Evolutionary conservation across 768 basidiomycete species (phyloP), one percentile per base, ranked within the genome.

Genomic region (Termitomyces titanicus): DNA sequence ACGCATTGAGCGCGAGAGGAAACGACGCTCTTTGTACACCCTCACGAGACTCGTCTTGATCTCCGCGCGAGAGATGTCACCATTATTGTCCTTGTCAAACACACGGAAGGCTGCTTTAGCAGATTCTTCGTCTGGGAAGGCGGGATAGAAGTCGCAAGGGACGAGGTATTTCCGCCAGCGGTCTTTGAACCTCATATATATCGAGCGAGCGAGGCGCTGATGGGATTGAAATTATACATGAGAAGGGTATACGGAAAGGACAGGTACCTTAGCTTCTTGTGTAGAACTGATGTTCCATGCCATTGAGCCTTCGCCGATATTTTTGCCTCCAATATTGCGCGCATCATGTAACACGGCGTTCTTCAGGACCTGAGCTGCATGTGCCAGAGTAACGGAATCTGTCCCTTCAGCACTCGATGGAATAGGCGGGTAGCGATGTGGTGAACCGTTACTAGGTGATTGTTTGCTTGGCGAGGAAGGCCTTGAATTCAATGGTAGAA

Each of bases 11-110:
- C 86, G 82, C 39, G 84, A 84, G 25, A 92, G 74, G 72, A 84
- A 85, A 22, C 88, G 79, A 2, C 89, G 83, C 65, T 92, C 89
- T 66, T 86, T 88, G 75, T 92, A 92, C 12, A 88, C 77, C 64
- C 79, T 83, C 56, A 90, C 69, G 24, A 90, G 65, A 27, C 78
- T 79, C 25, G 79, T 73, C 70, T 89, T 92, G 65, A 92, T 79
- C 68, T 92, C 89, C n/a, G 80, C 74, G 35, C 84, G 82, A 13
- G 86, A 84, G 53, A 91, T 75, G 64, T 92, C 89, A 8, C 87
- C 87, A 58, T 92, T 89, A 64, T 80, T 77, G 65, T 92, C 90
- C 61, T 75, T 79, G 69, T 91, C 88, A 62, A 91, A 88, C 38
- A 90, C 79, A 47, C 79, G 79, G 75, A 92, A 92, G 2, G 89